Conservation (phyloP, 2,329 filamentous ascomycete species). For the Scorias spongiosa region DNA sequence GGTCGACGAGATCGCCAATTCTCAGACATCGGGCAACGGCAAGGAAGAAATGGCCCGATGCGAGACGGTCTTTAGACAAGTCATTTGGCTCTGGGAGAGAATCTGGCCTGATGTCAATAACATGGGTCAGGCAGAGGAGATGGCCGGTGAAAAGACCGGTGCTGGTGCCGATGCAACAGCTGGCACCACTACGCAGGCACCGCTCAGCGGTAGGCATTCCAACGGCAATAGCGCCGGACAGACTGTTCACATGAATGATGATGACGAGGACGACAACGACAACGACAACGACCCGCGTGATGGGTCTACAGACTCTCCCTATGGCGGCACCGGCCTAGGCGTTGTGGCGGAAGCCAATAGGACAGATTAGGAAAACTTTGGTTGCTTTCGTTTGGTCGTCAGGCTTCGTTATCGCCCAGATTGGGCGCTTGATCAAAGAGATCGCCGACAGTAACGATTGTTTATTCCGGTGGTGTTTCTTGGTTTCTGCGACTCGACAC, state of each 20-base stretch:
- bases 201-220: not conserved
- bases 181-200: not conserved
- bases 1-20: slow-evolving; percentile 35
- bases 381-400: too few species aligned
- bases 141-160: slow-evolving; percentile 4
- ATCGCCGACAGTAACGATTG: too few species aligned
- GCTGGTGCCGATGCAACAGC: not conserved
- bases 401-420: too few species aligned
- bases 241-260: slow-evolving; percentile 9
- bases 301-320: slow-evolving; percentile 7
- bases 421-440: too few species aligned
- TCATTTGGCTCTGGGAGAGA: slow-evolving; percentile 32
- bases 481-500: too few species aligned
- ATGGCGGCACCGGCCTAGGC: slow-evolving; percentile 10
- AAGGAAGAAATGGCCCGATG: slow-evolving; percentile 32
- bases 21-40: slow-evolving; percentile 30
- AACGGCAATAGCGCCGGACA: slow-evolving; percentile 2
- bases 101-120: slow-evolving; percentile 36
- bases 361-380: not conserved
- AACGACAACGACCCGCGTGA: not conserved
- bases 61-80: slow-evolving; percentile 32
- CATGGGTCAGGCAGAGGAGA: slow-evolving; percentile 32
- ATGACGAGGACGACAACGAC: slow-evolving; percentile 7
- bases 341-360: slow-evolving; percentile 8
- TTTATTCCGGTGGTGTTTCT: too few species aligned